Evolutionary conservation across 306 rosid species (phyloP).

Genomic region (Oxytropis ochrocephala): DNA sequence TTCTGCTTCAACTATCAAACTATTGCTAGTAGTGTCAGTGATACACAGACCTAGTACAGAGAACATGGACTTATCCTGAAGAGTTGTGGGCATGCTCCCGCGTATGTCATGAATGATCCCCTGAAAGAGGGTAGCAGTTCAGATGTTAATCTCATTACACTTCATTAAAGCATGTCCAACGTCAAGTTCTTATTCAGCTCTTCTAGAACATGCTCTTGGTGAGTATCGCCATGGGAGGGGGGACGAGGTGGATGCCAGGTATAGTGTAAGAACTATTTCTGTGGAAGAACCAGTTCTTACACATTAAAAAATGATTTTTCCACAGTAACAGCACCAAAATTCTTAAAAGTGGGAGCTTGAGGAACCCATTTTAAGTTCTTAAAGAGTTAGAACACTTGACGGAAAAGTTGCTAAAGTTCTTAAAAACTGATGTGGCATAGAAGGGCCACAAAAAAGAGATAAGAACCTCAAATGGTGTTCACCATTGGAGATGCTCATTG

Average conservation of each 20-base stretch:
- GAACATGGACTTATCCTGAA: constrained; percentile 56
- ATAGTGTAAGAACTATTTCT: neutral
- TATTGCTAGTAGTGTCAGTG: constrained; percentile 28
- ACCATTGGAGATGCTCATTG: neutral
- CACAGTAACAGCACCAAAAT: neutral
- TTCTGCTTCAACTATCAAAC: constrained; percentile 20
- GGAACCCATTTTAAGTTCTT: neutral
- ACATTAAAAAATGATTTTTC: neutral
- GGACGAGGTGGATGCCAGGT: neutral
- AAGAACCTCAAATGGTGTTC: neutral
- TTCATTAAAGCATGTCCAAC: neutral
- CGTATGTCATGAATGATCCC: constrained; percentile 46
- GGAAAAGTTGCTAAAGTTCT: neutral
- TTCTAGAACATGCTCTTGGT: neutral
- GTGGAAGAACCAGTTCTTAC: neutral
- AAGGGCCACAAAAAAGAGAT: neutral
- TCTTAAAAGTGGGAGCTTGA: neutral
- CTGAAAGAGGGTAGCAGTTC: constrained; percentile 39
- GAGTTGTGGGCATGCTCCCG: constrained; percentile 52
- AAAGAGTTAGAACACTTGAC: neutral
- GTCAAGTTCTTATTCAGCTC: neutral
- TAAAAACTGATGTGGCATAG: neutral
- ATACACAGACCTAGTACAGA: constrained; percentile 57
- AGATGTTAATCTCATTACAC: constrained; percentile 2
- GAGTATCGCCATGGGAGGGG: neutral